These are phyloP conservation scores for Priceomyces medius DNA, from an alignment of 805 yeast genomes.

Conservation along the genomic window DNA sequence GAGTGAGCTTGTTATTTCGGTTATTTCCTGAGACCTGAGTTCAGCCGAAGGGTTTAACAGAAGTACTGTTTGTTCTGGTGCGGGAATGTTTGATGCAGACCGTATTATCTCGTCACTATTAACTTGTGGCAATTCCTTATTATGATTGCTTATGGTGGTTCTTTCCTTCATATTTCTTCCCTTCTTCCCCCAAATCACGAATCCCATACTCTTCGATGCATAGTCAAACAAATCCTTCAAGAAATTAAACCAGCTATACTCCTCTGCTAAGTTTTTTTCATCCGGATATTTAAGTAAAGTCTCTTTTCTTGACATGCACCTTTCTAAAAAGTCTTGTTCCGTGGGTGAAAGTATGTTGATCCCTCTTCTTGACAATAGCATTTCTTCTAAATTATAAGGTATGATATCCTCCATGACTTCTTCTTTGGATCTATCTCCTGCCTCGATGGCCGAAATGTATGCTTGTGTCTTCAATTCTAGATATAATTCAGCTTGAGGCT, in stretches of 20 bases:
- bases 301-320: slow-evolving; percentile 72
- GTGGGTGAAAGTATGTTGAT: slow-evolving; percentile 57
- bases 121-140: slow-evolving; percentile 12
- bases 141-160: slow-evolving; percentile 4
- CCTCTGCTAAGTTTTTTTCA: slow-evolving; percentile 57
- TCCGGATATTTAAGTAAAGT: slow-evolving; percentile 49
- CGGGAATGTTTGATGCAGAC: slow-evolving; percentile 5
- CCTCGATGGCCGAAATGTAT: slow-evolving; percentile 80
- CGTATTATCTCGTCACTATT: slow-evolving; percentile 23
- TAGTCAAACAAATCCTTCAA: slow-evolving; percentile 77
- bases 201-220: slow-evolving; percentile 70
- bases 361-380: slow-evolving; percentile 36
- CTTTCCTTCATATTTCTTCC: slow-evolving; percentile 20
- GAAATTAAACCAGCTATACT: slow-evolving; percentile 84
- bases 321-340: slow-evolving; percentile 73
- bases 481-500: slow-evolving; percentile 75
- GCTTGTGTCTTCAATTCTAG: slow-evolving; percentile 95
- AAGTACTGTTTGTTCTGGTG: slow-evolving; percentile 3
- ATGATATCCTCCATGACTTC: slow-evolving; percentile 75
- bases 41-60: slow-evolving; percentile 4
- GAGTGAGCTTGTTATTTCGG: slow-evolving; percentile 30
- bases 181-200: slow-evolving; percentile 67
- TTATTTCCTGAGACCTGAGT: slow-evolving; percentile 18
- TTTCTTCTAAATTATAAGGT: slow-evolving; percentile 59
- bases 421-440: slow-evolving; percentile 56